These are phyloP conservation scores for Yamadazyma akitaensis DNA, from an alignment of 805 yeast species.

Conservation along the genomic window DNA sequence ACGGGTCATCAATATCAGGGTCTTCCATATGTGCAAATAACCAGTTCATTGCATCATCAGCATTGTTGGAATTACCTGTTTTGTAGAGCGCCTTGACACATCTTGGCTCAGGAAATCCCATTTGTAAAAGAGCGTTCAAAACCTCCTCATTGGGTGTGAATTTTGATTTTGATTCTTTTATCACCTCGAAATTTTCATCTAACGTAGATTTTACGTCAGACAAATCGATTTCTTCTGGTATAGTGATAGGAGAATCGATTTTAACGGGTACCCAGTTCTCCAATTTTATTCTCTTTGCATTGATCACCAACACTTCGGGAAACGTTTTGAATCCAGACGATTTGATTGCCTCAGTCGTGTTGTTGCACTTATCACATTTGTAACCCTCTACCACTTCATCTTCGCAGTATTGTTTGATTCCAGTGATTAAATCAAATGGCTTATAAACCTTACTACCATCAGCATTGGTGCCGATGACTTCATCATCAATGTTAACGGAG, in stretches of 20 bases:
- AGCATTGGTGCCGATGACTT: conserved; percentile 33
- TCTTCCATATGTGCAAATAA: conserved; percentile 87
- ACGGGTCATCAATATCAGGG: conserved; percentile 64
- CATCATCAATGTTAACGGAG: conserved; percentile 54
- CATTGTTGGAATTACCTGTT: conserved; percentile 57
- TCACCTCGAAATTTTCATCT: conserved; percentile 35
- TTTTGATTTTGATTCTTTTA: not conserved
- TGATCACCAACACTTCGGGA: conserved; percentile 70
- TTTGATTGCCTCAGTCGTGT: conserved; percentile 34
- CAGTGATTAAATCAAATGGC: conserved; percentile 46
- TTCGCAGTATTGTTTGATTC: conserved; percentile 43
- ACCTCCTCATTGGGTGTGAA: conserved; percentile 58
- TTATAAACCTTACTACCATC: conserved; percentile 46
- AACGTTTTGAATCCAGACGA: conserved; percentile 52
- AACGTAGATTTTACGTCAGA: conserved; percentile 23
- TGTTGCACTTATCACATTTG: conserved; percentile 55
- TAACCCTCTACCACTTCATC: conserved; percentile 60
- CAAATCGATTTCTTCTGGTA: conserved; percentile 47
- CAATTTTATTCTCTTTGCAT: conserved; percentile 75
- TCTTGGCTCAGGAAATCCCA: conserved; percentile 84
- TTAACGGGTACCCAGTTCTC: conserved; percentile 91
- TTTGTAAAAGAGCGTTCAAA: conserved; percentile 54
- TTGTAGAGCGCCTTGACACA: conserved; percentile 63
- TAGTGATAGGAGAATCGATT: conserved; percentile 66
- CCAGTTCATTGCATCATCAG: conserved; percentile 87